Conservation (phyloP, 2,329 filamentous ascomycete genomes). For the Trichoderma simmonsii region DNA sequence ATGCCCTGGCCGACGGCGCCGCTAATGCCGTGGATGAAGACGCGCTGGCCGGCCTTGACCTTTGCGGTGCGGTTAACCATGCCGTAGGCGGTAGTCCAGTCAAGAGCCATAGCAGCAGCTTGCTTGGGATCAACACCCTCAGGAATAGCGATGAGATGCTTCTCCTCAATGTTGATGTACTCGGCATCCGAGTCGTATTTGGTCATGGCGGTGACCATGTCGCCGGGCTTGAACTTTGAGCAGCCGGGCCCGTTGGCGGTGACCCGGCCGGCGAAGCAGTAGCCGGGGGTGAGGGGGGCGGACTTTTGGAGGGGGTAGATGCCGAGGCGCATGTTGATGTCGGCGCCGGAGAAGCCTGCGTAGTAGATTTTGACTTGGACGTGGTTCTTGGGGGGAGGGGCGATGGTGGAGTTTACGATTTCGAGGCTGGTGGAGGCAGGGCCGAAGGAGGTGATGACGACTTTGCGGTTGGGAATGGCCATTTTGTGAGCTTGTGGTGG, state of each 20-base stretch:
- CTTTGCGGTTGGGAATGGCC: conserved; percentile 37
- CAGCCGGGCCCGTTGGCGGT: conserved; percentile 34
- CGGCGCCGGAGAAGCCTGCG: conserved; percentile 45
- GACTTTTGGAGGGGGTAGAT: conserved; percentile 44
- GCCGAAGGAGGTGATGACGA: conserved; percentile 42
- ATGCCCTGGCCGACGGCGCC: conserved; percentile 47
- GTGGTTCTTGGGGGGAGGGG: conserved; percentile 40
- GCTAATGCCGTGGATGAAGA: conserved; percentile 50
- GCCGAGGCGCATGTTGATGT: conserved; percentile 49
- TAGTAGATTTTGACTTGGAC: conserved; percentile 48
- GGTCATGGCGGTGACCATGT: conserved; percentile 36
- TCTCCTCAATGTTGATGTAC: conserved; percentile 45
- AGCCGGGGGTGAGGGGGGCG: conserved; percentile 48
- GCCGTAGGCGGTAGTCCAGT: conserved; percentile 45
- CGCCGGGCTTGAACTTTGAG: conserved; percentile 32
- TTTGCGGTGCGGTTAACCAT: conserved; percentile 38
- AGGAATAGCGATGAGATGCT: conserved; percentile 43
- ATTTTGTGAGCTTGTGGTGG: not conserved
- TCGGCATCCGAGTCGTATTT: conserved; percentile 44
- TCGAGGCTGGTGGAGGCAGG: conserved; percentile 35
- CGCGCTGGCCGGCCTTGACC: conserved; percentile 42
- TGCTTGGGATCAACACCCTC: conserved; percentile 39
- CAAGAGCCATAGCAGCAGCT: conserved; percentile 40
- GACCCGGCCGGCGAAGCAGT: conserved; percentile 45
- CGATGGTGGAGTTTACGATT: conserved; percentile 34